Percentiles rank a stretch among this genome's conserved stretches.
Evolutionary conservation across 257 asterid genomes (phyloP).

Genomic region (Voacanga thouarsii): DNA sequence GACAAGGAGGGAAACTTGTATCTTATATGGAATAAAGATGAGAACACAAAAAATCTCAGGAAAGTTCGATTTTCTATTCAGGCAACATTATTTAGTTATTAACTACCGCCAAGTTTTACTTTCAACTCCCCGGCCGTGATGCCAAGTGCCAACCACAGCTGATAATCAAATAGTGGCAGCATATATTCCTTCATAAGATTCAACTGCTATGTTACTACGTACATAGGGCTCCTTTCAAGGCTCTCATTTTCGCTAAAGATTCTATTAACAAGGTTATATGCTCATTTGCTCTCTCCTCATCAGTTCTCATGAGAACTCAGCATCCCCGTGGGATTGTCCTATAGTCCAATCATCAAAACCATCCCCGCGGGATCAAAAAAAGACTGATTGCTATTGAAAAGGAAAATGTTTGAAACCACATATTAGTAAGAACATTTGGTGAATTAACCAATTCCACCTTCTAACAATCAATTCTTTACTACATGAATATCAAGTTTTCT

Average conservation of each 20-base stretch:
- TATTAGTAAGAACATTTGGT: no score
- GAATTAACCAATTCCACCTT: no score
- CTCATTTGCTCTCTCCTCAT: conserved; percentile 74
- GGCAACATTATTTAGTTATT: background rate
- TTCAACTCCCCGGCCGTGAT: conserved; percentile 53
- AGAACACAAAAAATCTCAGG: background rate
- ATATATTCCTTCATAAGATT: conserved; percentile 15
- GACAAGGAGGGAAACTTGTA: background rate
- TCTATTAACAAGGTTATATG: conserved; percentile 55
- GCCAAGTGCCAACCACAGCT: conserved; percentile 46
- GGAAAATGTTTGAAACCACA: no score
- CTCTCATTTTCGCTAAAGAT: conserved; percentile 23
- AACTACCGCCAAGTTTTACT: conserved; percentile 69
- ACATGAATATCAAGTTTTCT: no score
- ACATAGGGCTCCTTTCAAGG: no score
- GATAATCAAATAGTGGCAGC: conserved; percentile 84
- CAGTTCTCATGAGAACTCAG: conserved; percentile 57
- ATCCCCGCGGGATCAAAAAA: no score
- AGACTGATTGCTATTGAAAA: no score
- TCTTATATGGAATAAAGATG: background rate
- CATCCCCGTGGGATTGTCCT: conserved; percentile 15
- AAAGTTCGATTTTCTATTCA: background rate
- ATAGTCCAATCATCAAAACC: conserved; percentile 11
- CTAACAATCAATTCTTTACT: no score
- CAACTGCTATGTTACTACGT: no score